phyloP scores from a whole-genome alignment of 2,329 filamentous ascomycete species.

The Diaporthe citriasiana region DNA sequence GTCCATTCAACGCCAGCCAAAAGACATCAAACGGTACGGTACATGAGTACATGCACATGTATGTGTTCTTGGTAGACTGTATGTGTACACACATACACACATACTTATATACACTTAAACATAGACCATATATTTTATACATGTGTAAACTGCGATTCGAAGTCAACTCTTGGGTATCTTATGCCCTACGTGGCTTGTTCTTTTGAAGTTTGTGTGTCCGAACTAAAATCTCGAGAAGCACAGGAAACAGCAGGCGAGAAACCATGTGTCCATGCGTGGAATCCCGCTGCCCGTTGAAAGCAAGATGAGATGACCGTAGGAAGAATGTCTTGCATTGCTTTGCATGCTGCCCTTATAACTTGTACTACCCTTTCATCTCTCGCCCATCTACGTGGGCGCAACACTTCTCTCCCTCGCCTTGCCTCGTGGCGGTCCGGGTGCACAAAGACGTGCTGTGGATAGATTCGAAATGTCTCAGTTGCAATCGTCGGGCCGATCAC shows the following conservation, averaged over 20 bases:
- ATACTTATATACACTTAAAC: neutral
- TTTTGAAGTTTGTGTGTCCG: neutral
- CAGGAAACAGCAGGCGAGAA: neutral
- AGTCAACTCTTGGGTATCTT: neutral
- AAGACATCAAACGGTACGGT: neutral
- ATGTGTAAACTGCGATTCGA: no score
- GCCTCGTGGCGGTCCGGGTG: slow-evolving; percentile 12
- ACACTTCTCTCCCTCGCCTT: slow-evolving; percentile 9
- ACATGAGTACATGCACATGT: neutral
- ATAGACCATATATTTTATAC: no score
- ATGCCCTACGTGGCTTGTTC: neutral
- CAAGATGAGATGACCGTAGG: neutral
- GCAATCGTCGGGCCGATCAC: slow-evolving; percentile 19
- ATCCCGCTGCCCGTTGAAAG: slow-evolving; percentile 3
- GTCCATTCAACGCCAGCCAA: neutral
- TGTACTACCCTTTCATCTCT: slow-evolving; percentile 29
- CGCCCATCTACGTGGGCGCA: neutral
- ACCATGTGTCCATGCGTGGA: neutral
- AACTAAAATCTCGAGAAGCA: neutral
- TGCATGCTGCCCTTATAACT: neutral
- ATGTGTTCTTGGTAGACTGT: no score
- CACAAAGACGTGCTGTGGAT: slow-evolving; percentile 26
- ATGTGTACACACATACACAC: no score
- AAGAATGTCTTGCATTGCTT: slow-evolving; percentile 8
- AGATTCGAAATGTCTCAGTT: slow-evolving; percentile 32